A percentile compares a stretch with the other conserved stretches of the same genome.
phyloP scores from a whole-genome alignment of 2,329 filamentous ascomycete genomes.

The Aspergillus quadrilineatus region DNA sequence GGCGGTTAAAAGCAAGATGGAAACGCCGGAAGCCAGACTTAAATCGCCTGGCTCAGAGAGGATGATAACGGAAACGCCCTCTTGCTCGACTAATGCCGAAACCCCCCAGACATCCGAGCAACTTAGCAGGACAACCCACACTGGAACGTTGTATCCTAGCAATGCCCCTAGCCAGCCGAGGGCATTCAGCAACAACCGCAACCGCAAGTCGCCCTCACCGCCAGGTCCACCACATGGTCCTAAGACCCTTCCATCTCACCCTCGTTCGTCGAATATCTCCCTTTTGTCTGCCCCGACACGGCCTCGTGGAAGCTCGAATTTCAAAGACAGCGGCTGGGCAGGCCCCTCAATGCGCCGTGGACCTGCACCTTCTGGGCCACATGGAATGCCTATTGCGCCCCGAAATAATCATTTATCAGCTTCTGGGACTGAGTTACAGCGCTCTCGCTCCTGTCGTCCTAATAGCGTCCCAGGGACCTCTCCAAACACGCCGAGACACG shows the following conservation, averaged over 20 bases:
- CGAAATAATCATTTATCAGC: slow-evolving; percentile 32
- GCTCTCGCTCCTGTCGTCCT: slow-evolving; percentile 37
- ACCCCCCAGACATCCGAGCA: slow-evolving; percentile 17
- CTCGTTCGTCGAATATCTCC: slow-evolving; percentile 40
- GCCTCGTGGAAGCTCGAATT: slow-evolving; percentile 42
- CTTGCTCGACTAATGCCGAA: slow-evolving; percentile 1
- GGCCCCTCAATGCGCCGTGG: slow-evolving; percentile 36
- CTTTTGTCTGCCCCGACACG: slow-evolving; percentile 49
- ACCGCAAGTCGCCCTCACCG: slow-evolving; percentile 34
- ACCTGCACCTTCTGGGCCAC: slow-evolving; percentile 27
- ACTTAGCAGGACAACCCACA: slow-evolving; percentile 13
- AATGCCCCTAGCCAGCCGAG: slow-evolving; percentile 35
- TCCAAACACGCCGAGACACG: slow-evolving; percentile 41
- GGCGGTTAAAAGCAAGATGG: slow-evolving; percentile 10
- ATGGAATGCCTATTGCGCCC: slow-evolving; percentile 39
- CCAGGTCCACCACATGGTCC: slow-evolving; percentile 40
- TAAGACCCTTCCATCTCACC: slow-evolving; percentile 36
- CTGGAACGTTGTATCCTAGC: slow-evolving; percentile 21
- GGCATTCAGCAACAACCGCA: slow-evolving; percentile 21
- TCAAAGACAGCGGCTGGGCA: slow-evolving; percentile 36
- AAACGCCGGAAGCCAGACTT: slow-evolving; percentile 16
- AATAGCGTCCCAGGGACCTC: slow-evolving; percentile 36
- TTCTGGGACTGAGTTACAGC: slow-evolving; percentile 32
- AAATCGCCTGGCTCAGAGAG: slow-evolving; percentile 22
- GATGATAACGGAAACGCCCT: background rate